Percentiles rank a stretch among this genome's conserved stretches.
phyloP scores from a whole-genome alignment of 1,139 yeast genomes.

The Pichia cactophila region DNA sequence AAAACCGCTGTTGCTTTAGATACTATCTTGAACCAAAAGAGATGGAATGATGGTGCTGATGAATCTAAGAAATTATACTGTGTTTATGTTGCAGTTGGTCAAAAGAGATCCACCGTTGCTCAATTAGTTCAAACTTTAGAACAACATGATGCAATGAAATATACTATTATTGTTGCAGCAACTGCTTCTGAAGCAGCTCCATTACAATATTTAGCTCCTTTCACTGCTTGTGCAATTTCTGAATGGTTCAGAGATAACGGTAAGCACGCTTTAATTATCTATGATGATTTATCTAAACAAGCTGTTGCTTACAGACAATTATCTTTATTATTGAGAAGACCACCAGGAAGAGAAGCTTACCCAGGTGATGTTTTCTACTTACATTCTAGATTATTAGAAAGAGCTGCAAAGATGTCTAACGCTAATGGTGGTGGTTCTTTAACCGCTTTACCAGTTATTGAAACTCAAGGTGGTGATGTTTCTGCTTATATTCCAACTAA shows the following conservation, averaged over 20 bases:
- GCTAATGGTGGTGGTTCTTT: too few relatives aligned
- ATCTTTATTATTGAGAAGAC: conserved; percentile 79
- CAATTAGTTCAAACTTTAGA: conserved; percentile 99
- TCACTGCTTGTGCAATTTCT: conserved; percentile 99
- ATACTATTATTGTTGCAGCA: conserved; percentile 97
- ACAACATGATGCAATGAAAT: conserved; percentile 96
- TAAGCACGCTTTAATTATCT: conserved; percentile 77
- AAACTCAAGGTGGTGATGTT: too few relatives aligned
- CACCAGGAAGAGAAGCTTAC: too few relatives aligned
- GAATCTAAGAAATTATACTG: conserved; percentile 98
- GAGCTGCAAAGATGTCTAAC: too few relatives aligned
- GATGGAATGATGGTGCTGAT: conserved; percentile 92
- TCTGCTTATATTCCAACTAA: conserved; percentile 97
- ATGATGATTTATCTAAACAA: conserved; percentile 72
- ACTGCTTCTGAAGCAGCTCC: conserved; percentile 99
- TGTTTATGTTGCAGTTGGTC: conserved; percentile 99
- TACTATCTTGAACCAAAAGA: conserved; percentile 97
- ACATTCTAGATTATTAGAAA: too few relatives aligned
- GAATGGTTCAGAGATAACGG: conserved; percentile 99
- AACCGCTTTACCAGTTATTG: too few relatives aligned
- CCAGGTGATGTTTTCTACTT: too few relatives aligned
- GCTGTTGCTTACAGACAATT: conserved; percentile 99
- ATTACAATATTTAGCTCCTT: conserved; percentile 99
- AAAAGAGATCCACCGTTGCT: conserved; percentile 99
- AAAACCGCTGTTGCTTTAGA: conserved; percentile 98